phyloP scores from a whole-genome alignment of 164 flowering plant species.

The Vitis riparia region DNA sequence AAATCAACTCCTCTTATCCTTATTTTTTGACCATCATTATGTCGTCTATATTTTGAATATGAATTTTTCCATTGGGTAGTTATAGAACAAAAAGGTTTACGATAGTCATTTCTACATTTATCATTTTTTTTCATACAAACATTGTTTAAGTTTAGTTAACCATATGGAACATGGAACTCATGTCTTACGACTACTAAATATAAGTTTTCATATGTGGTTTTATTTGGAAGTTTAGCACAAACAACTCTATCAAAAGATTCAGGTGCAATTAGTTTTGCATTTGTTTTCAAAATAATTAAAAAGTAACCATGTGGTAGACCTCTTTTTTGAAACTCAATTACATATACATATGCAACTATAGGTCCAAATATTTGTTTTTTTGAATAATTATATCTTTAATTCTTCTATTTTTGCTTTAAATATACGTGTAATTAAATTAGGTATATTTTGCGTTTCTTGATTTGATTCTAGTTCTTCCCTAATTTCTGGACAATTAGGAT shows the following conservation, averaged over 20 bases:
- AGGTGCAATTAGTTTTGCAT: not conserved
- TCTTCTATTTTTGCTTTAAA: slow-evolving; percentile 7
- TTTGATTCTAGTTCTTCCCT: no score
- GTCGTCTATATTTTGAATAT: slow-evolving; percentile 14
- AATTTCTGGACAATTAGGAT: no score
- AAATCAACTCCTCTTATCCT: not conserved
- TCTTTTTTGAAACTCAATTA: slow-evolving; percentile 19
- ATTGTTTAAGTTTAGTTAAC: not conserved
- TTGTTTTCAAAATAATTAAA: not conserved
- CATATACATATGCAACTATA: slow-evolving; percentile 10
- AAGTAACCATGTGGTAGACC: slow-evolving; percentile 21
- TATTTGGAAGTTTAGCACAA: slow-evolving; percentile 8
- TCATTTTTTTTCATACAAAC: slow-evolving; percentile 6
- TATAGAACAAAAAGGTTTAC: not conserved
- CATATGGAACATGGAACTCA: slow-evolving; percentile 31
- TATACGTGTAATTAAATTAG: no score
- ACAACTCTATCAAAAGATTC: slow-evolving; percentile 2
- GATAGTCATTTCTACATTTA: not conserved
- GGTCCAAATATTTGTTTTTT: slow-evolving; percentile 5
- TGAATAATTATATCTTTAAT: not conserved
- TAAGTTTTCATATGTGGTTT: not conserved
- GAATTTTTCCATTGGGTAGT: not conserved
- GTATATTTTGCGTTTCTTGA: no score
- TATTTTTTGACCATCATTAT: not conserved
- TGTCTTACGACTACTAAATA: not conserved